A percentile compares a stretch with the other conserved stretches of the same genome.
Conservation (phyloP, 1,284 basidiomycete species). For the Xerocomus minutiporus region DNA sequence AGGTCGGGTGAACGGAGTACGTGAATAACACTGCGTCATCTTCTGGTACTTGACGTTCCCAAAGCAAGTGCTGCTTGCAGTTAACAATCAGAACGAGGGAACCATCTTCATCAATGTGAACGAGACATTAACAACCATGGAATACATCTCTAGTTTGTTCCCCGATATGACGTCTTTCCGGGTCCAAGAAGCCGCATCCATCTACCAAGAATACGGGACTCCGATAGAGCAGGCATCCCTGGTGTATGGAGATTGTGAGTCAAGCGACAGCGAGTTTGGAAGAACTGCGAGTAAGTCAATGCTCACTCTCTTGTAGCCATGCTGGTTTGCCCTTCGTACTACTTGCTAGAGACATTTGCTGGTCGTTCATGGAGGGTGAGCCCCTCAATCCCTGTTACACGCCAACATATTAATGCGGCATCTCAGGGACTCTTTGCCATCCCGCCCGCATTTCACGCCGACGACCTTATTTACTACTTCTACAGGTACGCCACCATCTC, state of each 20-base stretch:
- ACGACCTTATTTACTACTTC: background rate
- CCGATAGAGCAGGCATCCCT: constrained; percentile 13
- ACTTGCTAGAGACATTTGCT: constrained; percentile 15
- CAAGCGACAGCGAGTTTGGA: background rate
- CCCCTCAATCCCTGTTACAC: background rate
- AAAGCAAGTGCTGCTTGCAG: constrained; percentile 11
- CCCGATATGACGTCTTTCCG: constrained; percentile 14
- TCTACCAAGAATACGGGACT: constrained; percentile 17
- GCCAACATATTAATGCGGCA: background rate
- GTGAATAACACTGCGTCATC: background rate
- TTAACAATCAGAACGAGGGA: constrained; percentile 22
- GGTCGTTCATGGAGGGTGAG: background rate
- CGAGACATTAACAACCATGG: constrained; percentile 8
- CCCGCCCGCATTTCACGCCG: background rate
- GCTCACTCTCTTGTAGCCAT: constrained; percentile 14
- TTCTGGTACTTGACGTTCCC: background rate
- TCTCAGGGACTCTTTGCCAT: background rate
- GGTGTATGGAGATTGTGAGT: constrained; percentile 23
- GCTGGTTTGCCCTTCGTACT: constrained; percentile 21
- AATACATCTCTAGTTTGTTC: constrained; percentile 23
- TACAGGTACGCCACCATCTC: background rate
- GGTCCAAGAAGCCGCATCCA: constrained; percentile 2
- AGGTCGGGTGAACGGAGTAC: constrained; percentile 17
- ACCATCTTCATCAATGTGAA: constrained; percentile 14
- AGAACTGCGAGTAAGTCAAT: background rate